A percentile compares a stretch with the other conserved stretches of the same genome.
Evolutionary conservation across 495 filamentous ascomycete genomes (phyloP).

Genomic region (Podospora bellae-mahoneyi): DNA sequence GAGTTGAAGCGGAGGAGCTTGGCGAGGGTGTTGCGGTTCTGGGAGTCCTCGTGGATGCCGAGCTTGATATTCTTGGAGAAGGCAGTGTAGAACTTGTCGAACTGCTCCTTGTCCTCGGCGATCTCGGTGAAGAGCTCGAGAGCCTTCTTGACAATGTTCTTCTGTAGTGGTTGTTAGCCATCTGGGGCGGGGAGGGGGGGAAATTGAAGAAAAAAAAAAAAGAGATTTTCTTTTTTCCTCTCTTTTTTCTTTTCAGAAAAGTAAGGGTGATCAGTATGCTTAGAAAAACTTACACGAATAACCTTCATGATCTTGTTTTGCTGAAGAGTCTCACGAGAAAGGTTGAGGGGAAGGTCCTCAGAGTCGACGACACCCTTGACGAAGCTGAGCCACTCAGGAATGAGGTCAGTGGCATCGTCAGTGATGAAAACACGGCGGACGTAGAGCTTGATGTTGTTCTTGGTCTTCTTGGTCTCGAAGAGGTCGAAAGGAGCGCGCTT

Average conservation of each 20-base stretch:
- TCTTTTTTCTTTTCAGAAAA: too few species aligned
- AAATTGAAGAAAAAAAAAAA: too few species aligned
- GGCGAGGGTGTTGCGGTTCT: conserved; percentile 89
- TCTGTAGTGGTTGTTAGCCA: conserved; percentile 37
- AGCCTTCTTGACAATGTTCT: conserved; percentile 99
- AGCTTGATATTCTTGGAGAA: conserved; percentile 99
- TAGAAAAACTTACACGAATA: conserved; percentile 56
- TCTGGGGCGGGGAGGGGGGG: background rate
- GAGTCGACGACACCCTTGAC: conserved; percentile 99
- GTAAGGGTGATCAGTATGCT: background rate
- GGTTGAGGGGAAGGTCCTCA: conserved; percentile 96
- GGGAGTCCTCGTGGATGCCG: conserved; percentile 98
- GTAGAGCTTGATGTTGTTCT: conserved; percentile 99
- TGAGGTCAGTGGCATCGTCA: conserved; percentile 97
- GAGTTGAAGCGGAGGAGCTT: conserved; percentile 99
- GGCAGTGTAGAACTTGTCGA: conserved; percentile 99
- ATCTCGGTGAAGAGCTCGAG: conserved; percentile 99
- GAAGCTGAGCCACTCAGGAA: conserved; percentile 98
- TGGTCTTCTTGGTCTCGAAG: conserved; percentile 99
- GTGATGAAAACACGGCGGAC: conserved; percentile 99
- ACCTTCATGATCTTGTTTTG: conserved; percentile 99
- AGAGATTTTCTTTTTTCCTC: too few species aligned
- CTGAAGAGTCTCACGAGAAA: conserved; percentile 99
- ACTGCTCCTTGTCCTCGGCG: conserved; percentile 97
- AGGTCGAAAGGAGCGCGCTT: conserved; percentile 99